Evolutionary conservation across 805 yeast species (phyloP), one percentile per base, ranked within the genome.

Genomic region (Sugiyamaella boreocaroliniensis): DNA sequence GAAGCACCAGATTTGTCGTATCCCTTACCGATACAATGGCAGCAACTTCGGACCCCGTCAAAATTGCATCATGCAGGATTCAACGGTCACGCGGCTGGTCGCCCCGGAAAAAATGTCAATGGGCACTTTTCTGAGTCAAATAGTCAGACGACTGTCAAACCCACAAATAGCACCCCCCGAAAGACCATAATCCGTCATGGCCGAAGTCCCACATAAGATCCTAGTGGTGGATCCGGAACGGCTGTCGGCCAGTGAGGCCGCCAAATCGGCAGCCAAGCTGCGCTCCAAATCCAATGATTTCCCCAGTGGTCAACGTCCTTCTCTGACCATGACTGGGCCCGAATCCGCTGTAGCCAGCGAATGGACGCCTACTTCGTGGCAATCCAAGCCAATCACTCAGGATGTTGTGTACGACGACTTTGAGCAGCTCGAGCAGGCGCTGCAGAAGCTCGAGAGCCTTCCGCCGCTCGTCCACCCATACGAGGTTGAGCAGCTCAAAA

Each of bases 361-460:
- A 42, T 72, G 76, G 76, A 60, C 64, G 43, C 74, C 72, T 10
- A 63, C 73, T 3, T 66, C 74, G 48, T 72, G 76, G 76, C 76
- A 72, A 50, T 51, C 61, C 2, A 68, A 69, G 58, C 76, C 76
- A 6, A 71, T 72, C 48, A 68, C 63, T 12, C 76, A 72, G 59
- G 76, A 72, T 47, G 76, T 72, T 2, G 68, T 70, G 16, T 72
- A 73, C 58, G 71, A 70, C 49, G 72, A 73, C 58, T 64, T 61
- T 34, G 53, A 54, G 15, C 62, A 62, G 29, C 70, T 72, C 12
- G 76, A 72, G 53, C 56, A 59, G 51, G 74, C 76, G 4, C 59
- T 72, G 15, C 67, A 73, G 48, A 72, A 72, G 52, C 63, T 72
- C 8, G 76, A 72, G 54, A 61, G 69, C 29, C 59, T 72, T 37